phyloP scores from a whole-genome alignment of 139 green algal genomes.

The Chlamydomonas sphaeroides region DNA sequence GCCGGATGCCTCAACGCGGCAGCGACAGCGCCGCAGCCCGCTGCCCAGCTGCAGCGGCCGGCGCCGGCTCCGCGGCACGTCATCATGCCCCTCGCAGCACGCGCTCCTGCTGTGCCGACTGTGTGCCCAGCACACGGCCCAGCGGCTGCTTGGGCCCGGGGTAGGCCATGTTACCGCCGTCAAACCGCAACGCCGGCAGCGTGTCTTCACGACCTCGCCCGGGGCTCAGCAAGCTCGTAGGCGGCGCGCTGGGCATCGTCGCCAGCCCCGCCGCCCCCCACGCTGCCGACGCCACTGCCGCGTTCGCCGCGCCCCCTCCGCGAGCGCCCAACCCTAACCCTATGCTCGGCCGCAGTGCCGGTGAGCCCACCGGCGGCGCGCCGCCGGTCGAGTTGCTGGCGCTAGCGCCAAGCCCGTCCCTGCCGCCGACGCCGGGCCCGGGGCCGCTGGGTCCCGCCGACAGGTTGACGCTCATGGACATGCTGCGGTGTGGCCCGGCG shows the following conservation, averaged over 20 bases:
- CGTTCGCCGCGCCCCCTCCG: no score
- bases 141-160: not conserved
- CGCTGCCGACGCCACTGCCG: no score
- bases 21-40: no score
- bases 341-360: no score
- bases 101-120: not conserved
- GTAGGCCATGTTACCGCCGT: not conserved
- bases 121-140: not conserved
- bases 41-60: no score
- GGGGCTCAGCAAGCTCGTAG: not conserved
- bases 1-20: no score
- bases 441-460: not conserved
- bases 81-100: no score
- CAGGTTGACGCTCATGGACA: not conserved
- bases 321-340: no score
- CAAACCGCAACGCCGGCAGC: constrained; percentile 20
- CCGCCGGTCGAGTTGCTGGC: not conserved
- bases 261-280: no score
- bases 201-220: not conserved
- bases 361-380: not conserved
- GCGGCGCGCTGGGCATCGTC: no score
- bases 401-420: not conserved
- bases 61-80: no score
- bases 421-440: not conserved
- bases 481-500: not conserved